Percentiles rank a stretch among this genome's conserved stretches.
These are phyloP conservation scores for Exobasidium cylindrosporum DNA, from an alignment of 1,284 basidiomycete species.

Conservation along the genomic window DNA sequence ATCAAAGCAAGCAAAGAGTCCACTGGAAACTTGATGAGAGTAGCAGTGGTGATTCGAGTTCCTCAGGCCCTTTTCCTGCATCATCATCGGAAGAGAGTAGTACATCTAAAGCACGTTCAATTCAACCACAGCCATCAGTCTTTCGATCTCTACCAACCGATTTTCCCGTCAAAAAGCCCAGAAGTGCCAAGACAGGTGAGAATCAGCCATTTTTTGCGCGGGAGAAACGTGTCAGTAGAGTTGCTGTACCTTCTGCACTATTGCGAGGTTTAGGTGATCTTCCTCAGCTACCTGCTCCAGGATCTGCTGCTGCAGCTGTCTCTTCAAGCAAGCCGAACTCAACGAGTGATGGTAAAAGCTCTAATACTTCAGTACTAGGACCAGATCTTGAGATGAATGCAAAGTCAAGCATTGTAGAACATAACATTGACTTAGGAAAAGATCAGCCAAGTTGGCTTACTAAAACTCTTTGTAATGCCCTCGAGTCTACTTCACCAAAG, in stretches of 20 bases:
- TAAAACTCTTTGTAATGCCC: neutral
- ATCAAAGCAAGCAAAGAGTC: neutral
- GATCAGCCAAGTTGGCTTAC: neutral
- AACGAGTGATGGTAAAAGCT: neutral
- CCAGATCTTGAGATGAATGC: no score
- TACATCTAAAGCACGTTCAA: neutral
- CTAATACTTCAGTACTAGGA: no score
- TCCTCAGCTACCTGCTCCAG: conserved; percentile 11
- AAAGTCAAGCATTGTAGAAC: neutral
- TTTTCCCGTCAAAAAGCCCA: no score
- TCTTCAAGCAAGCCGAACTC: neutral
- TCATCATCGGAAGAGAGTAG: neutral
- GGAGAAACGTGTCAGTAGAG: neutral
- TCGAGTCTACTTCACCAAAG: neutral
- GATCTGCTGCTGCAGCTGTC: neutral
- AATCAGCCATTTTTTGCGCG: neutral
- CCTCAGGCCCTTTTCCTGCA: neutral
- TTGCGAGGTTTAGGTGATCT: conserved; percentile 13
- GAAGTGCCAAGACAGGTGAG: no score
- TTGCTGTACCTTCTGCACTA: conserved; percentile 12
- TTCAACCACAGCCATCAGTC: no score
- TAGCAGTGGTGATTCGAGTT: neutral
- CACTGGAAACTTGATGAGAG: no score
- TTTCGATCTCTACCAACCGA: no score
- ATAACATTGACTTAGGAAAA: neutral